Base-by-base conservation (phyloP, 1,284 basidiomycete species). In the Ganoderma sp. region DNA sequence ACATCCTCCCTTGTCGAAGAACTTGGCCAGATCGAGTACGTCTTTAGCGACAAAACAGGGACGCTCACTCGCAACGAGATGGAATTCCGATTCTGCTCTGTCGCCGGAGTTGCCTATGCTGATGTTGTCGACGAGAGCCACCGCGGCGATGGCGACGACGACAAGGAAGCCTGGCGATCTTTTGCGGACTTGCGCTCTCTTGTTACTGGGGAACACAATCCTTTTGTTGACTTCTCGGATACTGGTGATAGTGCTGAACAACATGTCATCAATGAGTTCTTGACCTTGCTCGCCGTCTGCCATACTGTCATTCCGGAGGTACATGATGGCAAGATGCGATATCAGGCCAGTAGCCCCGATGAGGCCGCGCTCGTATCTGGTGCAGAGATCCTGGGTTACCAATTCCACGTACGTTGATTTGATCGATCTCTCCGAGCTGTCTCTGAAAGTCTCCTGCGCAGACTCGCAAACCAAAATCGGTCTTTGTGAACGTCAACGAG, bases 301-400 rank as follows among this genome's bases (percentile, higher is more conserved):
- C 98, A 99, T 79, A 99, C 98, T 0, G 98, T 99, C 74, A 98
- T 99, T 78, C 94, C 98, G n/a, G 98, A 99, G 80, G 81, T 91
- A 66, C 91, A 90, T 74, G 90, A 95, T 65, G 91, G 85, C 52
- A 96, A 94, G 85, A 92, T 91, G 75, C 85, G 91, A 28, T 99
- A 93, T 78, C 98, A 99, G 80, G 98, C 98, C 0, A 97, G 95
- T 71, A 98, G 96, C 83, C 98, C 98, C 0, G 98, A 99, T 77
- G 98, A 99, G 80, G 98, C 96, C 0, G 98, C 98, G 1, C 84
- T 99, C 42, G 98, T 99, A 0, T 88, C 93, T 1, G 98, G 98
- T 15, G 98, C 98, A 0, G 96, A 99, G 78, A 76, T 94, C 54
- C 82, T 99, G 68, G 96, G 96, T 0, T 99, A 96, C 79, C 91